Evolutionary conservation across 2,329 filamentous ascomycete genomes (phyloP).

Genomic region (Ceratocystiopsis brevicomis): DNA sequence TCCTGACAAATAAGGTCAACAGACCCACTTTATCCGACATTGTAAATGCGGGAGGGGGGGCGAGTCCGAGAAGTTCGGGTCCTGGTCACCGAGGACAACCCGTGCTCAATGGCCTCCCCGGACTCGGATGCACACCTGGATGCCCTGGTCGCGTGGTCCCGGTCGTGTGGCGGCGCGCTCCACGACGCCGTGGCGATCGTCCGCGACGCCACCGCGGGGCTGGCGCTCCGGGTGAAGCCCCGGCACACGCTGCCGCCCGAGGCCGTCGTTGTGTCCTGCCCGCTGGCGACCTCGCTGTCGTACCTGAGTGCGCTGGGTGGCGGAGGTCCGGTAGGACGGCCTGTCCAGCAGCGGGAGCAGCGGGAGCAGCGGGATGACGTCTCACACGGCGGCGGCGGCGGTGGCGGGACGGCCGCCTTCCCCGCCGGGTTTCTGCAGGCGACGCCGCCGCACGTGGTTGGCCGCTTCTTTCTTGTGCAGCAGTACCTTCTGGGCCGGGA

Average conservation of each 20-base stretch:
- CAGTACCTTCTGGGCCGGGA: constrained; percentile 38
- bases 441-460: constrained; percentile 38
- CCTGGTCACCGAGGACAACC: no score
- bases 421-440: constrained; percentile 28
- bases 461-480: constrained; percentile 50
- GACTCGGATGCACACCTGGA: constrained; percentile 12
- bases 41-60: no score
- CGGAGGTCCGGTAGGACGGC: constrained; percentile 12
- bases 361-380: neutral
- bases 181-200: constrained; percentile 35
- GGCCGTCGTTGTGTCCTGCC: constrained; percentile 31
- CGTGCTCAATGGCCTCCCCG: constrained; percentile 1
- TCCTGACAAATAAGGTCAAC: no score
- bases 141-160: constrained; percentile 30
- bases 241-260: constrained; percentile 14
- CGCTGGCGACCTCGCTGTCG: constrained; percentile 34
- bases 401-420: constrained; percentile 15
- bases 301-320: constrained; percentile 34
- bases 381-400: neutral
- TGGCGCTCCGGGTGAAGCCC: constrained; percentile 32
- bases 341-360: neutral
- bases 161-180: constrained; percentile 25
- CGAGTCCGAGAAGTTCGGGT: no score
- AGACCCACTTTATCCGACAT: no score
- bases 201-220: constrained; percentile 28